Evolutionary conservation across 495 filamentous ascomycete species (phyloP).

Genomic region (Penicillium salamii): DNA sequence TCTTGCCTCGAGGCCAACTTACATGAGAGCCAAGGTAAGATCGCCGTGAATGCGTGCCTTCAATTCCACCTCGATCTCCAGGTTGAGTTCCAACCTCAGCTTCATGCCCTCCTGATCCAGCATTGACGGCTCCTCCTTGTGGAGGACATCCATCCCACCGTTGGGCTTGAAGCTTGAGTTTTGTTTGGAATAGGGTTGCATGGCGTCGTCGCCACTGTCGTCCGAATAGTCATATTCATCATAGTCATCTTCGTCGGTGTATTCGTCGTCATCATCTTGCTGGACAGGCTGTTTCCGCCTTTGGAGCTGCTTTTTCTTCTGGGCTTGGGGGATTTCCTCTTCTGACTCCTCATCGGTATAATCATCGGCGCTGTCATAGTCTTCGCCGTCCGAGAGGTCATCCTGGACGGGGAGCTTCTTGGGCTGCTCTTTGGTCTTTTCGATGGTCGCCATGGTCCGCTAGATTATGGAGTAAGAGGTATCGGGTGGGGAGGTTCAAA

Average conservation of each 20-base stretch:
- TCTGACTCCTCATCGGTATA: constrained; percentile 35
- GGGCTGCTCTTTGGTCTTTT: constrained; percentile 35
- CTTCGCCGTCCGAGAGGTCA: constrained; percentile 41
- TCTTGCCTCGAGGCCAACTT: constrained; percentile 39
- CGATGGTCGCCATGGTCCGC: constrained; percentile 39
- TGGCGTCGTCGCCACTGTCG: constrained; percentile 32
- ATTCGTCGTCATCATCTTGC: constrained; percentile 30
- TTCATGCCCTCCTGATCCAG: constrained; percentile 56
- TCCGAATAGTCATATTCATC: constrained; percentile 37
- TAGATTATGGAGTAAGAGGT: neutral
- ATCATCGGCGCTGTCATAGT: constrained; percentile 35
- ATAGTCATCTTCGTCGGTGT: constrained; percentile 52
- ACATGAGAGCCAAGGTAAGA: constrained; percentile 81
- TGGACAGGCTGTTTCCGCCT: constrained; percentile 21
- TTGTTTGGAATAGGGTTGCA: constrained; percentile 43
- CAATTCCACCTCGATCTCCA: constrained; percentile 83
- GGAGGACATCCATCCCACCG: constrained; percentile 33
- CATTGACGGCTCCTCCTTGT: constrained; percentile 27
- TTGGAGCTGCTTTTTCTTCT: constrained; percentile 33
- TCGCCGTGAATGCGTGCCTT: constrained; percentile 92
- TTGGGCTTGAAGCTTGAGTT: constrained; percentile 11
- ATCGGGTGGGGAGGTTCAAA: no score
- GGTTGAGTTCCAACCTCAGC: constrained; percentile 76
- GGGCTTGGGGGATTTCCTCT: constrained; percentile 6
- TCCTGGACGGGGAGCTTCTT: constrained; percentile 32